Conservation (phyloP, 257 asterid genomes). For the Parsonsia alboflavescens region DNA sequence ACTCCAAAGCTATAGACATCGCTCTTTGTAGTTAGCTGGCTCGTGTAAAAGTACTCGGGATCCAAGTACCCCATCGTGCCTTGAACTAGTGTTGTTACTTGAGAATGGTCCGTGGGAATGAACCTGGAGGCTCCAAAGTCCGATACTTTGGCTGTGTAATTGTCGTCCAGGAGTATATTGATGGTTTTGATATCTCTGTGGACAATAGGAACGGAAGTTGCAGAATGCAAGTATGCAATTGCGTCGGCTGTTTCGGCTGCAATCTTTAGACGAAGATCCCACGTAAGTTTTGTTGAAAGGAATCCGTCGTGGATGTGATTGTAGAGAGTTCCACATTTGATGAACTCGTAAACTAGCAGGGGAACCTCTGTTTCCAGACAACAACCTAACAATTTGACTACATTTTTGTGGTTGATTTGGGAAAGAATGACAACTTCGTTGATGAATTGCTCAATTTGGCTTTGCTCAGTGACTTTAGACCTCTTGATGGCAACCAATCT, state of each 20-base stretch:
- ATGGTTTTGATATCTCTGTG: not conserved
- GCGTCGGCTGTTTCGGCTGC: constrained; percentile 1
- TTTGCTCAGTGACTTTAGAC: not conserved
- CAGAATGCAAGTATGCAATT: constrained; percentile 1
- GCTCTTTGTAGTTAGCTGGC: constrained; percentile 1
- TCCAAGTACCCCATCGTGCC: constrained; percentile 2
- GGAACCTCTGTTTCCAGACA: constrained; percentile 1
- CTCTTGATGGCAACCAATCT: constrained; percentile 1
- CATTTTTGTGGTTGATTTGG: constrained; percentile 5
- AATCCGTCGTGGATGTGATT: not conserved
- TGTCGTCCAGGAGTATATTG: constrained; percentile 1
- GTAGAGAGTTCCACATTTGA: not conserved
- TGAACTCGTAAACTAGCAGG: not conserved
- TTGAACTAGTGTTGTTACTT: not conserved
- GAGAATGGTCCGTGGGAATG: not conserved
- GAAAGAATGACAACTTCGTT: not conserved
- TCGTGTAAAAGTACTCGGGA: not conserved
- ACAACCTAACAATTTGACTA: not conserved
- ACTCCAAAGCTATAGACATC: constrained; percentile 1
- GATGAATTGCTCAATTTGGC: constrained; percentile 3
- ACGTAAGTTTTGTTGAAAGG: not conserved
- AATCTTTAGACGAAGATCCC: not conserved
- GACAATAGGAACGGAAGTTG: not conserved
- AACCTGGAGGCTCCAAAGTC: constrained; percentile 2
- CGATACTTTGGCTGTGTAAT: not conserved